phyloP scores from a whole-genome alignment of 257 asterid species.

The Solanum verrucosum region DNA sequence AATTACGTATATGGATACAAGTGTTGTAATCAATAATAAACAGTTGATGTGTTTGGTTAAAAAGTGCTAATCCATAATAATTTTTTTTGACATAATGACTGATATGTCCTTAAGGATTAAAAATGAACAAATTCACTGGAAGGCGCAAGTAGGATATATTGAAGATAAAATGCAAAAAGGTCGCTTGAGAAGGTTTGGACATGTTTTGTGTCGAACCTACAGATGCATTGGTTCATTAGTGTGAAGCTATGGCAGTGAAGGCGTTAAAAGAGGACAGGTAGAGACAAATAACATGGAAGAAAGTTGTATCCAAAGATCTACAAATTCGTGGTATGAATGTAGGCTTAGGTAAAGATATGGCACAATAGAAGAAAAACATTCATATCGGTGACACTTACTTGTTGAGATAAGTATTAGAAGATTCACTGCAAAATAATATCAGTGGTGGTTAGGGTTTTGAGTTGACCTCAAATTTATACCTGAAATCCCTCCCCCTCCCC shows the following conservation, averaged over 20 bases:
- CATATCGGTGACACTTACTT: not conserved
- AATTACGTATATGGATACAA: not conserved
- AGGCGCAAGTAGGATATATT: not conserved
- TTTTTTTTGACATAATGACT: not conserved
- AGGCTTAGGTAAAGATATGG: not conserved
- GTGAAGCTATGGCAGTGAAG: not conserved
- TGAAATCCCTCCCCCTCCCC: constrained; percentile 1
- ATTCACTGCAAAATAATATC: constrained; percentile 5
- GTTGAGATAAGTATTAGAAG: not conserved
- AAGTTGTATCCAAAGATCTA: not conserved
- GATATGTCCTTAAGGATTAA: not conserved
- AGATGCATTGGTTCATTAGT: not conserved
- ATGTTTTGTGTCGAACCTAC: not conserved
- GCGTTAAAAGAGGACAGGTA: not conserved
- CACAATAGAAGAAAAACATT: not conserved
- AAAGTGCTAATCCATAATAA: not conserved
- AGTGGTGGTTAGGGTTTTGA: constrained; percentile 59
- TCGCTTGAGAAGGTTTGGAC: not conserved
- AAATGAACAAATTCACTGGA: not conserved
- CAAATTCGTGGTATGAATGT: not conserved
- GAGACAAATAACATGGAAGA: not conserved
- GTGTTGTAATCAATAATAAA: not conserved
- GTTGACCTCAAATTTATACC: constrained; percentile 13
- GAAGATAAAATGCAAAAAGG: not conserved
- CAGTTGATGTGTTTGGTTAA: not conserved